Evolutionary conservation across 306 rosid species (phyloP).

Genomic region (Castanea sativa): DNA sequence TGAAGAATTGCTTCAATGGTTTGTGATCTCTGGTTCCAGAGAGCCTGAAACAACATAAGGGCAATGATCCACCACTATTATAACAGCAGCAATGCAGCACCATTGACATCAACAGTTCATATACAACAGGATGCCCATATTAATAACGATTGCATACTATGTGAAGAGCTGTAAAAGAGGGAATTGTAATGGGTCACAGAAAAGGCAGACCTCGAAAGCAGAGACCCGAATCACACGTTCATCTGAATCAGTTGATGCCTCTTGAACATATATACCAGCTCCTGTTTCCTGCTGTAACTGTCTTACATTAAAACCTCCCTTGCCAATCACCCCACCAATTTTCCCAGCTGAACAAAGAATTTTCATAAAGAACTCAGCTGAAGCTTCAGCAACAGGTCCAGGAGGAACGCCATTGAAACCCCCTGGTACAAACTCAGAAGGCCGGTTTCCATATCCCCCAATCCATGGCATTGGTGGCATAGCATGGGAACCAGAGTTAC

Average conservation of each 20-base stretch:
- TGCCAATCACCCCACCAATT: conserved; percentile 45
- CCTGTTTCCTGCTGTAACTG: conserved; percentile 37
- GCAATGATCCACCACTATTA: conserved; percentile 14
- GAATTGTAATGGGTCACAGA: not conserved
- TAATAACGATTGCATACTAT: not conserved
- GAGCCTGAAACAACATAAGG: conserved; percentile 20
- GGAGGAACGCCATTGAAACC: conserved; percentile 19
- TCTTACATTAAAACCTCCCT: conserved; percentile 37
- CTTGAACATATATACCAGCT: conserved; percentile 34
- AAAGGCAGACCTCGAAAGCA: conserved; percentile 32
- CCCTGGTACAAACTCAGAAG: conserved; percentile 13
- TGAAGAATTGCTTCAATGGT: conserved; percentile 39
- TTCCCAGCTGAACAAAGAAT: conserved; percentile 36
- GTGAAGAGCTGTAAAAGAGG: not conserved
- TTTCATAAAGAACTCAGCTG: conserved; percentile 34
- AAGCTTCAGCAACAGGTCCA: conserved; percentile 22
- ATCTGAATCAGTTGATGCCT: conserved; percentile 24
- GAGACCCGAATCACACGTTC: conserved; percentile 36
- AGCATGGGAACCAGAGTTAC: conserved; percentile 6
- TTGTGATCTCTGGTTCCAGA: conserved; percentile 29
- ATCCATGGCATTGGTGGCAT: conserved; percentile 18
- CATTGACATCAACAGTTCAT: conserved; percentile 8
- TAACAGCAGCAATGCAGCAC: not conserved
- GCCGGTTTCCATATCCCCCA: conserved; percentile 13
- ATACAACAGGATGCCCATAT: not conserved